These are phyloP conservation scores for Fusarium paranaense DNA, from an alignment of 2,329 filamentous ascomycete species.

Conservation along the genomic window DNA sequence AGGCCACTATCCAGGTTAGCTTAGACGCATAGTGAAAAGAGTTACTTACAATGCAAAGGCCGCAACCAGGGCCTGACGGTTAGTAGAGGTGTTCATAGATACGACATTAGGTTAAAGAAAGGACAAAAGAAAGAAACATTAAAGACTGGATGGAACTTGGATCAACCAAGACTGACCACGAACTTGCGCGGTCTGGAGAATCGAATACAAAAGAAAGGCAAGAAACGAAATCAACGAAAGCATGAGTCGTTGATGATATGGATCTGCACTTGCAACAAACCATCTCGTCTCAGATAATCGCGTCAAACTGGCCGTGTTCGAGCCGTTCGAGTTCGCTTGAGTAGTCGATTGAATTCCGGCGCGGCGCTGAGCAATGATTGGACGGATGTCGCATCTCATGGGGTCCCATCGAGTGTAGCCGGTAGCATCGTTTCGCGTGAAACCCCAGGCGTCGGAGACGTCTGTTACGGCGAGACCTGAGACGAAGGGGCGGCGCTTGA, in stretches of 20 bases:
- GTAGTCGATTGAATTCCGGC: constrained; percentile 25
- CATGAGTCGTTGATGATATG: constrained; percentile 15
- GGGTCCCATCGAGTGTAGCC: constrained; percentile 29
- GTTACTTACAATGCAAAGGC: constrained; percentile 65
- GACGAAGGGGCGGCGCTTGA: constrained; percentile 26
- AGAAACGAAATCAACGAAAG: constrained; percentile 28
- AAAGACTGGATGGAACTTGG: constrained; percentile 39
- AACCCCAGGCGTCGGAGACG: constrained; percentile 58
- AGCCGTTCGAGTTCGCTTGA: constrained; percentile 41
- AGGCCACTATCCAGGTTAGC: constrained; percentile 58
- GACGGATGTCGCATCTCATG: constrained; percentile 20
- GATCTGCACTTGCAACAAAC: constrained; percentile 37
- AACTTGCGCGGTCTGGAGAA: constrained; percentile 27
- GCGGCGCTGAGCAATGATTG: constrained; percentile 37
- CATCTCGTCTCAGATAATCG: constrained; percentile 37
- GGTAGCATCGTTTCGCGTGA: constrained; percentile 57
- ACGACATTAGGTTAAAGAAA: constrained; percentile 41
- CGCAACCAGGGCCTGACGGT: constrained; percentile 62
- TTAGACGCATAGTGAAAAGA: constrained; percentile 2
- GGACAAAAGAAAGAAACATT: constrained; percentile 48
- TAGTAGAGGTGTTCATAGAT: constrained; percentile 59
- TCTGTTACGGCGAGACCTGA: constrained; percentile 41
- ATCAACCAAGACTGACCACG: constrained; percentile 36
- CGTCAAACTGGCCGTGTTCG: constrained; percentile 45
- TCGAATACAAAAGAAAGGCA: constrained; percentile 29